phyloP scores from a whole-genome alignment of 495 filamentous ascomycete genomes.

The Aspergillus leporis region DNA sequence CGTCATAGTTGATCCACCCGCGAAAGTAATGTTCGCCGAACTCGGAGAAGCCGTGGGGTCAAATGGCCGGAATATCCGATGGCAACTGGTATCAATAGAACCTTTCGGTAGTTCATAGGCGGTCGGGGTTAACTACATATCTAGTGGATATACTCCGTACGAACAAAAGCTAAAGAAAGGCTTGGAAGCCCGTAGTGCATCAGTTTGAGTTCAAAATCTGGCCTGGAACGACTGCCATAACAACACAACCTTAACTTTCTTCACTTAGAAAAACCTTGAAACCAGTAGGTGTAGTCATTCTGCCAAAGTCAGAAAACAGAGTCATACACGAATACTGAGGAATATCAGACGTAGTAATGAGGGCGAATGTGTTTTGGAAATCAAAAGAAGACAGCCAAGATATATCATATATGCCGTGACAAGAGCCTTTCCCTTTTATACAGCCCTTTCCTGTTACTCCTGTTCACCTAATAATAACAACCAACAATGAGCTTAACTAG shows the following conservation, averaged over 20 bases:
- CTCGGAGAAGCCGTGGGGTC: constrained; percentile 16
- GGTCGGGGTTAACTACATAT: neutral
- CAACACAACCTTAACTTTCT: neutral
- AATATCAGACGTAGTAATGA: too few species aligned
- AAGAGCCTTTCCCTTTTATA: too few species aligned
- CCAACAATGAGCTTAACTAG: neutral
- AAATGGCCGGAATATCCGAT: constrained; percentile 16
- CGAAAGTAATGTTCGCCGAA: neutral
- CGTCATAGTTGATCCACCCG: neutral
- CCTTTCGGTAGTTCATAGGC: too few species aligned
- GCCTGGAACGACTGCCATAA: neutral
- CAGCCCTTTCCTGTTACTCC: neutral
- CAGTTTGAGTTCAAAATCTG: neutral
- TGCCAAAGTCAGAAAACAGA: neutral
- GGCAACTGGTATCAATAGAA: neutral
- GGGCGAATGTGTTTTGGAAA: too few species aligned
- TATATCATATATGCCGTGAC: too few species aligned
- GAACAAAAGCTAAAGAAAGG: neutral
- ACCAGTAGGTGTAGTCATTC: neutral
- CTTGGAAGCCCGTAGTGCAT: neutral
- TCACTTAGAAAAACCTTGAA: neutral
- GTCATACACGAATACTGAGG: neutral
- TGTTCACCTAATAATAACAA: neutral
- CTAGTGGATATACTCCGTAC: too few species aligned
- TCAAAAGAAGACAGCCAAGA: neutral